A percentile compares a stretch with the other conserved stretches of the same genome.
Conservation (phyloP, 768 basidiomycete species). For the Serpula lacrymans region DNA sequence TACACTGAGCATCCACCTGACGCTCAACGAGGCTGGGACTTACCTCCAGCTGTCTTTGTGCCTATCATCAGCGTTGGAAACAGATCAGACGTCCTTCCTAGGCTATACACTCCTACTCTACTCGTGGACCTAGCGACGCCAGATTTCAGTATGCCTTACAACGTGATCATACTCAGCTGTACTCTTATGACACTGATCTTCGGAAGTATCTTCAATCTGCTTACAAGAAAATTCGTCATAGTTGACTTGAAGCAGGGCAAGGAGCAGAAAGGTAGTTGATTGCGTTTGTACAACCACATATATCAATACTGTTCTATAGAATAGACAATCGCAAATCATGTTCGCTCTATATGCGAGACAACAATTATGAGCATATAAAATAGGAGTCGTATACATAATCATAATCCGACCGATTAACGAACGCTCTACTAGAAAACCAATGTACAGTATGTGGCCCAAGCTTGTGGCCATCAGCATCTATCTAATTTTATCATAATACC, state of each 20-base stretch:
- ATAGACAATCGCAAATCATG: too few relatives aligned
- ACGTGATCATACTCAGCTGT: conserved; percentile 96
- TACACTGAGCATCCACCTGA: conserved; percentile 98
- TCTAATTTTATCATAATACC: too few relatives aligned
- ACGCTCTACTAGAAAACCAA: too few relatives aligned
- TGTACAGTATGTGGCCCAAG: too few relatives aligned
- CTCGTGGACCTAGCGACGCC: conserved; percentile 96
- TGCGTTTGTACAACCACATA: too few relatives aligned
- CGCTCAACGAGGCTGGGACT: conserved; percentile 91
- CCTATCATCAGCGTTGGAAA: conserved; percentile 21
- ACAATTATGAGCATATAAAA: too few relatives aligned
- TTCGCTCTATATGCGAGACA: too few relatives aligned
- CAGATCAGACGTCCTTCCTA: conserved; percentile 12
- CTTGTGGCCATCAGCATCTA: too few relatives aligned
- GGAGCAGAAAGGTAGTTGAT: too few relatives aligned
- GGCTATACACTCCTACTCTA: conserved; percentile 78
- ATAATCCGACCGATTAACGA: too few relatives aligned
- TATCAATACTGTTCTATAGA: too few relatives aligned
- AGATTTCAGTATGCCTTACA: conserved; percentile 99
- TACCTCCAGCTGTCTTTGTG: conserved; percentile 80
- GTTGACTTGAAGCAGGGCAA: conserved; percentile 29
- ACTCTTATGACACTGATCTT: conserved; percentile 91
- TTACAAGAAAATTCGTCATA: conserved; percentile 80
- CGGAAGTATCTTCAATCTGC: conserved; percentile 84
- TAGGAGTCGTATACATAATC: too few relatives aligned